Evolutionary conservation across 2,329 filamentous ascomycete species (phyloP).

Genomic region (Fusarium mangiferae): DNA sequence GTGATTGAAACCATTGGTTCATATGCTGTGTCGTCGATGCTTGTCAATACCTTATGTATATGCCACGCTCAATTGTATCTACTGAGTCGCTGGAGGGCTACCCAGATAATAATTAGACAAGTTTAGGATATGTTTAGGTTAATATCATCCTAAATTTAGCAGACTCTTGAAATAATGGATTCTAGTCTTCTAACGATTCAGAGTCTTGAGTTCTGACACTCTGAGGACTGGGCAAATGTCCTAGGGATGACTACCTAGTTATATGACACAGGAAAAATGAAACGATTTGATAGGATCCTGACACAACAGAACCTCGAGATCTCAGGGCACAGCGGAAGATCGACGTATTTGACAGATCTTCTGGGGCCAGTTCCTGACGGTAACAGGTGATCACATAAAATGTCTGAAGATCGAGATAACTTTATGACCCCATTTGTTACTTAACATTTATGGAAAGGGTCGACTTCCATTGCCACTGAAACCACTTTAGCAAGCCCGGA

Average conservation of each 20-base stretch:
- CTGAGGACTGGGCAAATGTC: background rate
- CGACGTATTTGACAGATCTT: background rate
- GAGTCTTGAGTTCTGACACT: background rate
- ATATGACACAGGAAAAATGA: background rate
- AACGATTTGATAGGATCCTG: background rate
- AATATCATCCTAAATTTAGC: background rate
- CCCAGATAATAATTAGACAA: background rate
- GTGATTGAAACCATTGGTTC: background rate
- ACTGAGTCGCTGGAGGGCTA: no score
- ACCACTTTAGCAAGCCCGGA: background rate
- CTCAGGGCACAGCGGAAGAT: background rate
- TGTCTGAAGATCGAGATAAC: conserved; percentile 9
- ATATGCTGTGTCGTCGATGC: background rate
- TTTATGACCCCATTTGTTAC: conserved; percentile 5
- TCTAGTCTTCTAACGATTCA: no score
- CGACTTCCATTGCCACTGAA: conserved; percentile 22
- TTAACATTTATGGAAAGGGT: conserved; percentile 7
- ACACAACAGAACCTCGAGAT: background rate
- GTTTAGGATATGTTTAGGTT: background rate
- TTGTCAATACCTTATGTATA: background rate
- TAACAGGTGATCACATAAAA: conserved; percentile 8
- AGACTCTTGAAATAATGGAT: background rate
- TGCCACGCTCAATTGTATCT: background rate
- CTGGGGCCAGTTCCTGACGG: conserved; percentile 25
- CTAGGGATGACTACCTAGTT: no score